Conservation (phyloP, 164 flowering plant genomes). For the Protea cynaroides region DNA sequence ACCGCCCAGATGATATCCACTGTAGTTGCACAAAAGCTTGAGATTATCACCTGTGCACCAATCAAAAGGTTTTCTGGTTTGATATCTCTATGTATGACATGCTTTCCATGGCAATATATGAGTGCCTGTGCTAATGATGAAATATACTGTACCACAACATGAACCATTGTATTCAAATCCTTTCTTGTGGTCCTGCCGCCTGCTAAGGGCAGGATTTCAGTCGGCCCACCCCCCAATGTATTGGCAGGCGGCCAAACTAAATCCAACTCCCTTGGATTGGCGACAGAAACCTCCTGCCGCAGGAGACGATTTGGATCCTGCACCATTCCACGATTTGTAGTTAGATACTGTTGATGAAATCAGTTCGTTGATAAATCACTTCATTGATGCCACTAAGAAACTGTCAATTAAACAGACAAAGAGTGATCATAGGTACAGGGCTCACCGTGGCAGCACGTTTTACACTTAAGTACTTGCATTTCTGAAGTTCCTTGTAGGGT, state of each 20-base stretch:
- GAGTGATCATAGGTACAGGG: background rate
- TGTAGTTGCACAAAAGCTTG: too few species aligned
- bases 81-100: too few species aligned
- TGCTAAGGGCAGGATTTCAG: too few species aligned
- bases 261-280: too few species aligned
- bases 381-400: background rate
- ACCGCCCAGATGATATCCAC: too few species aligned
- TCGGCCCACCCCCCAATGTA: too few species aligned
- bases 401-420: background rate
- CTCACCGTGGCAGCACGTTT: constrained; percentile 94
- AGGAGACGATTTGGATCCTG: too few species aligned
- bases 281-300: too few species aligned
- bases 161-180: too few species aligned
- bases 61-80: constrained; percentile 92
- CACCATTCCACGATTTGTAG: too few species aligned
- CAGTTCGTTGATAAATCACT: background rate
- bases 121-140: constrained; percentile 88
- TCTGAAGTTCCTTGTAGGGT: constrained; percentile 88
- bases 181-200: too few species aligned
- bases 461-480: constrained; percentile 87
- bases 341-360: background rate
- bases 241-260: too few species aligned
- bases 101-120: constrained; percentile 92
- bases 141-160: constrained; percentile 61
- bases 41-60: constrained; percentile 61